Percentiles rank a stretch among this genome's conserved stretches.
phyloP scores from a whole-genome alignment of 2,329 filamentous ascomycete species.

The Trichophyton rubrum region DNA sequence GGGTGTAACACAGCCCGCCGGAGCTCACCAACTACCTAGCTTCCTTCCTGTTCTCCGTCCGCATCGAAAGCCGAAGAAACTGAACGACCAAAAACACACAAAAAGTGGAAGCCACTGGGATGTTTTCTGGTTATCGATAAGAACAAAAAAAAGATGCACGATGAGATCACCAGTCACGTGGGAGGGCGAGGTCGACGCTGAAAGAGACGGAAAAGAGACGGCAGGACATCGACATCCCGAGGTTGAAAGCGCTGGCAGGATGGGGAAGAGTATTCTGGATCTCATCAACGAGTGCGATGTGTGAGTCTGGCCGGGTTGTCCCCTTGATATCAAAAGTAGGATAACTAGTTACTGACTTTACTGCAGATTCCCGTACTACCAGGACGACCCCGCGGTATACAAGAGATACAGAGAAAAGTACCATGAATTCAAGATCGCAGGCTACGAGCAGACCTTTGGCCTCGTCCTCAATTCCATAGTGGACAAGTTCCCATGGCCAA shows the following conservation, averaged over 20 bases:
- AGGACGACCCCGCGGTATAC: constrained; percentile 46
- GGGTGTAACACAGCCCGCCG: background rate
- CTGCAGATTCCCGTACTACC: constrained; percentile 63
- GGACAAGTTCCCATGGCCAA: constrained; percentile 35
- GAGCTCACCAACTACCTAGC: background rate
- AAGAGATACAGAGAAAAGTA: constrained; percentile 42
- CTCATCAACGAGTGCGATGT: constrained; percentile 43
- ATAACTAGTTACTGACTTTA: background rate
- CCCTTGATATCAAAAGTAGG: too few species aligned
- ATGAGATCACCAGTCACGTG: constrained; percentile 1
- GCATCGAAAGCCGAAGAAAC: background rate
- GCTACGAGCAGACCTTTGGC: constrained; percentile 51
- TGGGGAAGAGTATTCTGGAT: constrained; percentile 30
- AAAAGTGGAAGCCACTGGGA: background rate
- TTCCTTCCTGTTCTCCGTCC: background rate
- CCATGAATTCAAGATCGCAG: constrained; percentile 54
- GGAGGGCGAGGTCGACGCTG: background rate
- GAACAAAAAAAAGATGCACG: background rate
- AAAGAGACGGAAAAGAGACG: background rate
- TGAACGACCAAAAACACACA: background rate
- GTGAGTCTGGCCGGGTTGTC: constrained; percentile 28
- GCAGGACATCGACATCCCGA: background rate
- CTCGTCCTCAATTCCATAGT: constrained; percentile 42
- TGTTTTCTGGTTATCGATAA: background rate
- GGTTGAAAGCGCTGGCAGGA: background rate